phyloP scores from a whole-genome alignment of 164 flowering plant species.

The Vitis rupestris region DNA sequence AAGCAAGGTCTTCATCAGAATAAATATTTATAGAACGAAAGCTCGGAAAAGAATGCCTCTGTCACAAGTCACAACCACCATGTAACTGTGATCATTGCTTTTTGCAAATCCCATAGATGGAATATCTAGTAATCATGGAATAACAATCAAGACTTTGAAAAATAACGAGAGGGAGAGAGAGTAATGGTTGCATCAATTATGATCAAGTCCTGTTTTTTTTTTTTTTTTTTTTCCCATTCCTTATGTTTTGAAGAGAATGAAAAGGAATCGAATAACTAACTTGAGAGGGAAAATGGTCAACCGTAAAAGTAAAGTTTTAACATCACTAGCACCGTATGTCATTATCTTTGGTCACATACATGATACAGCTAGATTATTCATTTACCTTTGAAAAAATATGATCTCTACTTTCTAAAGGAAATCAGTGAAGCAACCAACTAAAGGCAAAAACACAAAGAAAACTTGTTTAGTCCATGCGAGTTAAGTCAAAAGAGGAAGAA shows the following conservation, averaged over 20 bases:
- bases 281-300: too few species aligned
- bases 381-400: too few species aligned
- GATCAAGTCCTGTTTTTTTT: background rate
- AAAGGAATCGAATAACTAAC: background rate
- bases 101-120: background rate
- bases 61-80: slow-evolving; percentile 1
- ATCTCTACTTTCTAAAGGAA: too few species aligned
- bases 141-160: slow-evolving; percentile 2
- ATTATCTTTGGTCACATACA: too few species aligned
- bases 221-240: background rate
- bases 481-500: too few species aligned
- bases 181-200: background rate
- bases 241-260: background rate
- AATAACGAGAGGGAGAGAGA: background rate
- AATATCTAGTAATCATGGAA: background rate
- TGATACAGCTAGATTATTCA: too few species aligned
- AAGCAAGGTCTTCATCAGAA: background rate
- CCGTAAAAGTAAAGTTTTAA: too few species aligned
- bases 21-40: background rate
- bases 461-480: too few species aligned
- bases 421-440: too few species aligned
- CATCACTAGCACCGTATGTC: too few species aligned
- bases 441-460: too few species aligned
- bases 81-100: slow-evolving; percentile 7
- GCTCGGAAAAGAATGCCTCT: background rate